These are phyloP conservation scores for Boletus rex-veris DNA, from an alignment of 768 basidiomycete genomes.

Conservation along the genomic window DNA sequence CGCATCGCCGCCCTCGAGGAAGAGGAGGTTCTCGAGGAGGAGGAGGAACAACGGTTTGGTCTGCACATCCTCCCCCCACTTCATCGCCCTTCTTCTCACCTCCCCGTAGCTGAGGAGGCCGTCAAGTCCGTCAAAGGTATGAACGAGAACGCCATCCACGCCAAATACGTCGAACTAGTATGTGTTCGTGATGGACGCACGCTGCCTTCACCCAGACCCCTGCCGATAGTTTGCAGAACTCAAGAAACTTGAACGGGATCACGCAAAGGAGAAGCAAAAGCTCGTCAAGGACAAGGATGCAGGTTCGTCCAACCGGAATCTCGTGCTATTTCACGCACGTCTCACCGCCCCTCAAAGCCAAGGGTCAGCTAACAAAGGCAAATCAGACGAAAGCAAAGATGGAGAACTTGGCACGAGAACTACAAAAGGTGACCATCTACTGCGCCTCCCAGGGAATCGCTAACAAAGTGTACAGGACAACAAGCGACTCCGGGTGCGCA, in stretches of 20 bases:
- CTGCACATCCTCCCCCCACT: constrained; percentile 25
- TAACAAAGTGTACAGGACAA: constrained; percentile 60
- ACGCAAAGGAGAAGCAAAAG: constrained; percentile 91
- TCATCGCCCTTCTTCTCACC: constrained; percentile 9
- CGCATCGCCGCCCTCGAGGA: constrained; percentile 88
- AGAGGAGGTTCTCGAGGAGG: constrained; percentile 82
- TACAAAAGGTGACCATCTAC: constrained; percentile 66
- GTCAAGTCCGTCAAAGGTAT: constrained; percentile 81
- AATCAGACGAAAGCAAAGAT: constrained; percentile 88
- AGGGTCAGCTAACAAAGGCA: constrained; percentile 80
- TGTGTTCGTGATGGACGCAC: constrained; percentile 27
- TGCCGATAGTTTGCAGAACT: constrained; percentile 75
- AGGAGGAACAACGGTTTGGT: constrained; percentile 81
- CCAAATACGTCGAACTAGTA: constrained; percentile 88
- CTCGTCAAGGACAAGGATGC: constrained; percentile 88
- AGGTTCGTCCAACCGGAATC: constrained; percentile 41
- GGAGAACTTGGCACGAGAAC: constrained; percentile 83
- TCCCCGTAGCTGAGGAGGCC: constrained; percentile 72
- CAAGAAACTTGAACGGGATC: constrained; percentile 82
- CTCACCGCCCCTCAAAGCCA: constrained; percentile 46
- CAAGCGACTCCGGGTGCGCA: constrained; percentile 75
- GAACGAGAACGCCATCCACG: constrained; percentile 77
- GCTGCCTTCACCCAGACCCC: constrained; percentile 20
- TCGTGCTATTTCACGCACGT: constrained; percentile 9
- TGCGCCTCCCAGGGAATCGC: constrained; percentile 7